These are phyloP conservation scores for Acanthochlamys bracteata DNA, from an alignment of 106 monocot species.

Conservation along the genomic window DNA sequence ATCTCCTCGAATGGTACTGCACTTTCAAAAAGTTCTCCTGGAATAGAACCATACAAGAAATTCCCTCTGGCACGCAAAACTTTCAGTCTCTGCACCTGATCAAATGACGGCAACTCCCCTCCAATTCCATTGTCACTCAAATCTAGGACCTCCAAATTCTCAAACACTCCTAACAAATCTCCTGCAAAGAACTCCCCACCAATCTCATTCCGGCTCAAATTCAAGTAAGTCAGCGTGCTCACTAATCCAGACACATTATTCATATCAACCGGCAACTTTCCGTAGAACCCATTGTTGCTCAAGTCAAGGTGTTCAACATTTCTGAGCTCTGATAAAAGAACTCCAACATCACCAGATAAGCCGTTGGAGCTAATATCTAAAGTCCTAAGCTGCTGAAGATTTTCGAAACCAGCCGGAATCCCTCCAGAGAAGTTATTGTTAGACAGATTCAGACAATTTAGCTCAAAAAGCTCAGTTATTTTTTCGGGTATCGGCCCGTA, in stretches of 20 bases:
- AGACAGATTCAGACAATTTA: conserved; percentile 63
- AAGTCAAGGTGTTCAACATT: conserved; percentile 64
- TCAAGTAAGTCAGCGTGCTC: conserved; percentile 50
- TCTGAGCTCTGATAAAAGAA: conserved; percentile 36
- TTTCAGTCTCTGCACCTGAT: conserved; percentile 35
- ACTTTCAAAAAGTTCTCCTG: conserved; percentile 41
- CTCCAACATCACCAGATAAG: conserved; percentile 36
- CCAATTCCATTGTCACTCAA: conserved; percentile 46
- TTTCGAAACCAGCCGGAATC: conserved; percentile 40
- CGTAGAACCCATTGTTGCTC: conserved; percentile 55
- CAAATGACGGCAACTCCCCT: conserved; percentile 51
- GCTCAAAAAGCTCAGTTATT: conserved; percentile 39
- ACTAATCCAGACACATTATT: conserved; percentile 31
- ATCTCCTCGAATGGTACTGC: conserved; percentile 47
- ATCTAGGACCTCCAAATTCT: conserved; percentile 66
- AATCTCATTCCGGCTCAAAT: conserved; percentile 62
- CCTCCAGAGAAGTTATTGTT: conserved; percentile 53
- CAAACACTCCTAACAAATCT: conserved; percentile 36
- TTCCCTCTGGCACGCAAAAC: conserved; percentile 42
- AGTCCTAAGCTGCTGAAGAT: conserved; percentile 64
- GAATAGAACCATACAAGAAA: conserved; percentile 44
- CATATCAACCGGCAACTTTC: conserved; percentile 28
- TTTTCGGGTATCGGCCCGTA: conserved; percentile 66
- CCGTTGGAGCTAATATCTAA: conserved; percentile 57
- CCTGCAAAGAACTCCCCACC: conserved; percentile 46